These are phyloP conservation scores for Lipomyces yamanashiensis DNA, from an alignment of 805 yeast genomes.

Conservation along the genomic window DNA sequence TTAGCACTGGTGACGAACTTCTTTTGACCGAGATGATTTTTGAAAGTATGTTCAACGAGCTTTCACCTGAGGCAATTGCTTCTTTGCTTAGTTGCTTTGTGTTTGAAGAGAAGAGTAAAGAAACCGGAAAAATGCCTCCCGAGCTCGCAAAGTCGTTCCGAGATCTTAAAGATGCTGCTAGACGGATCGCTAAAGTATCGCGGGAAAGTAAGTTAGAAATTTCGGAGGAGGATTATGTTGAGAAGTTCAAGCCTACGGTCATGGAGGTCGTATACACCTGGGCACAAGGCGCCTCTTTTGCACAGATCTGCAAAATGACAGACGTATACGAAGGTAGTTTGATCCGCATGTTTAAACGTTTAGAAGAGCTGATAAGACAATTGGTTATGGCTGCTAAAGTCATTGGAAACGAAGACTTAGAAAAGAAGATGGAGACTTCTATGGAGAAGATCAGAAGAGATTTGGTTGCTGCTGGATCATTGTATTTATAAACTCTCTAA, in stretches of 20 bases:
- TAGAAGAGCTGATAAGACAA: slow-evolving; percentile 92
- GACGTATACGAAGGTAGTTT: slow-evolving; percentile 97
- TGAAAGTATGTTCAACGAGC: slow-evolving; percentile 91
- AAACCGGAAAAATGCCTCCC: slow-evolving; percentile 80
- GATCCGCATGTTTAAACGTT: slow-evolving; percentile 90
- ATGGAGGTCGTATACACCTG: slow-evolving; percentile 97
- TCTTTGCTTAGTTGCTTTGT: slow-evolving; percentile 92
- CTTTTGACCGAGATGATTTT: slow-evolving; percentile 88
- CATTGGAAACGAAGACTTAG: slow-evolving; percentile 86
- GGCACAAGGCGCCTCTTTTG: slow-evolving; percentile 95
- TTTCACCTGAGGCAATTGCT: slow-evolving; percentile 88
- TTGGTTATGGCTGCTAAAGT: slow-evolving; percentile 90
- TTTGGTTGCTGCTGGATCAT: slow-evolving; percentile 93
- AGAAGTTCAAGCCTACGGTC: slow-evolving; percentile 85
- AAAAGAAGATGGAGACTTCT: slow-evolving; percentile 86
- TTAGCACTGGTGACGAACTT: slow-evolving; percentile 61
- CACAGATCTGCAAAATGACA: slow-evolving; percentile 97
- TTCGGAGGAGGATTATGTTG: slow-evolving; percentile 89
- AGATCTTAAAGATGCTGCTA: slow-evolving; percentile 87
- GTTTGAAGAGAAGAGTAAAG: slow-evolving; percentile 94
- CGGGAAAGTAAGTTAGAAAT: slow-evolving; percentile 89
- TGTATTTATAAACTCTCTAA: slow-evolving; percentile 57
- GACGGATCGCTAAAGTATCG: slow-evolving; percentile 84
- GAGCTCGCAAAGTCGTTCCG: slow-evolving; percentile 92
- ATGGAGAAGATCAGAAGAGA: slow-evolving; percentile 81